phyloP scores from a whole-genome alignment of 768 basidiomycete species.

The Pleurotus pulmonarius region DNA sequence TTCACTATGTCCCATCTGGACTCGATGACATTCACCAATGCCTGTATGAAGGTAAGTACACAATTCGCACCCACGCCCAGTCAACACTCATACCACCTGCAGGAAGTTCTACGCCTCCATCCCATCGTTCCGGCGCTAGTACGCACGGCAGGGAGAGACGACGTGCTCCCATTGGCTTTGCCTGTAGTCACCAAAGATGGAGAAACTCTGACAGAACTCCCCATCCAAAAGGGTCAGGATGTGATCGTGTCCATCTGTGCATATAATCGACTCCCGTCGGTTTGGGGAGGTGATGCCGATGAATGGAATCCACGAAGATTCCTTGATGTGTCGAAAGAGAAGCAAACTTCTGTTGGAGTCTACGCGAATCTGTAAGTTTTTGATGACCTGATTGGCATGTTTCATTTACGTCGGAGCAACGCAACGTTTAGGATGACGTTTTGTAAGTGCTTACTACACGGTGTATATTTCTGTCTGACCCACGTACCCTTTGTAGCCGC shows the following conservation, averaged over 20 bases:
- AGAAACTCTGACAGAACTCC: constrained; percentile 24
- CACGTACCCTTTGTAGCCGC: background rate
- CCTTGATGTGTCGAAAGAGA: constrained; percentile 7
- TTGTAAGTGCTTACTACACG: background rate
- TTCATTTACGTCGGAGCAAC: too few relatives aligned
- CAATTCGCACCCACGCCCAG: too few relatives aligned
- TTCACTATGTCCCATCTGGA: background rate
- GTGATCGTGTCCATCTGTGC: constrained; percentile 29
- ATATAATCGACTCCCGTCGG: constrained; percentile 26
- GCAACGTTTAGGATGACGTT: background rate
- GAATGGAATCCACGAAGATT: constrained; percentile 17
- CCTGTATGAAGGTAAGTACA: constrained; percentile 3
- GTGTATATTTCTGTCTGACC: background rate
- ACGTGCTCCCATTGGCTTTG: constrained; percentile 37
- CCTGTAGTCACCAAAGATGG: constrained; percentile 32
- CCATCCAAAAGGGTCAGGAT: constrained; percentile 30
- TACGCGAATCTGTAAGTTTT: constrained; percentile 22
- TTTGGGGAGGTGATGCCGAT: constrained; percentile 19
- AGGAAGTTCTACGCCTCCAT: constrained; percentile 28
- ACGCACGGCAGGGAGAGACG: constrained; percentile 24
- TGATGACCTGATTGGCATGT: too few relatives aligned
- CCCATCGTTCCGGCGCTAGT: constrained; percentile 23
- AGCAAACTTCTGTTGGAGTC: constrained; percentile 18
- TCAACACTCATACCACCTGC: background rate
- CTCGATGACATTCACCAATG: background rate